phyloP scores from a whole-genome alignment of 805 yeast genomes.

The Wickerhamiella alocasiicola region DNA sequence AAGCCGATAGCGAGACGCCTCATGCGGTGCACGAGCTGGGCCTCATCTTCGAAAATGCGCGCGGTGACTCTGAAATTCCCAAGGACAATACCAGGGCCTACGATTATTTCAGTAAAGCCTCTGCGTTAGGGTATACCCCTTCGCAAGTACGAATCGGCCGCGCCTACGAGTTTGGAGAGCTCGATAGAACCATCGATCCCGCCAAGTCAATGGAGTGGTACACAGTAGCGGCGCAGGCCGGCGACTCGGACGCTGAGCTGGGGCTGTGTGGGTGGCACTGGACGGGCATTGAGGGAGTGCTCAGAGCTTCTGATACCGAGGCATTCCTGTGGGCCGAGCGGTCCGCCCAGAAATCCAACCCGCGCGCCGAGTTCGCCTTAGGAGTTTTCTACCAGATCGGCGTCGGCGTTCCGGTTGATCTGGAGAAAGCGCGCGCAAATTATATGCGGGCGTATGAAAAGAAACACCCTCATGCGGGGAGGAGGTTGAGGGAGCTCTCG shows the following conservation, averaged over 20 bases:
- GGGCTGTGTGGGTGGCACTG: conserved; percentile 72
- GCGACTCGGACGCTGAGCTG: conserved; percentile 55
- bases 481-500: conserved; percentile 24
- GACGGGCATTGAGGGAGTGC: conserved; percentile 52
- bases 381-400: conserved; percentile 62
- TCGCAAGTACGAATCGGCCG: conserved; percentile 62
- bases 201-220: conserved; percentile 62
- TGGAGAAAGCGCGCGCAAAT: conserved; percentile 40
- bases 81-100: conserved; percentile 33
- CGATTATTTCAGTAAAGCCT: conserved; percentile 40
- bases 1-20: conserved; percentile 35
- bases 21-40: conserved; percentile 51
- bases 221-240: conserved; percentile 49
- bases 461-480: conserved; percentile 47
- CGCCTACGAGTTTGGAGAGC: conserved; percentile 58
- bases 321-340: conserved; percentile 68
- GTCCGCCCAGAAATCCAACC: conserved; percentile 53
- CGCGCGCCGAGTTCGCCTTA: conserved; percentile 59
- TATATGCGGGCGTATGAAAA: conserved; percentile 50
- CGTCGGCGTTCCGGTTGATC: conserved; percentile 44
- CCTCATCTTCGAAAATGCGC: conserved; percentile 31
- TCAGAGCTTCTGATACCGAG: conserved; percentile 49
- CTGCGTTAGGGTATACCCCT: conserved; percentile 43
- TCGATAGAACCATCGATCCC: conserved; percentile 41
- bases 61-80: conserved; percentile 15